Evolutionary conservation across 2,329 filamentous ascomycete genomes (phyloP).

Genomic region (Aspergillus flavus): DNA sequence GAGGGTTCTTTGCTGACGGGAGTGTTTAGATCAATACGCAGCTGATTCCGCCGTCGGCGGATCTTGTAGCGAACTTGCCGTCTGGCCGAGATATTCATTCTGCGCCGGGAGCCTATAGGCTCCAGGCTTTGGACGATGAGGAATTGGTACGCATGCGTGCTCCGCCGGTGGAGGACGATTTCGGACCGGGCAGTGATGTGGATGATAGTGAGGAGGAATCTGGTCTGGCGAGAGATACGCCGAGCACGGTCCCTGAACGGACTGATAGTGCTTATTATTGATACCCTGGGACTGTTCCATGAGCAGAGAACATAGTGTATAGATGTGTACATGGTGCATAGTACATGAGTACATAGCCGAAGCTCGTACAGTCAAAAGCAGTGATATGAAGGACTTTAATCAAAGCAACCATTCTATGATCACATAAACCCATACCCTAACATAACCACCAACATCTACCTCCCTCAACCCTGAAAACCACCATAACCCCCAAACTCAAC

Average conservation of each 20-base stretch:
- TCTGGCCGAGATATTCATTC: conserved; percentile 83
- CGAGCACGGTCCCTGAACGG: conserved; percentile 40
- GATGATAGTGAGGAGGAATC: conserved; percentile 48
- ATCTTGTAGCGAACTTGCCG: conserved; percentile 77
- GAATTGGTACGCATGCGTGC: conserved; percentile 62
- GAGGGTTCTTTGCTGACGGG: conserved; percentile 9
- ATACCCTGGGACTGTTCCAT: neutral
- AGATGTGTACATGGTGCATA: neutral
- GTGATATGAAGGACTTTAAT: neutral
- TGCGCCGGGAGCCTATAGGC: conserved; percentile 66
- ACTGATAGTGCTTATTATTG: conserved; percentile 39
- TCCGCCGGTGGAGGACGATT: conserved; percentile 54
- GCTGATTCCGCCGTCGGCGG: conserved; percentile 68
- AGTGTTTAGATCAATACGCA: conserved; percentile 76
- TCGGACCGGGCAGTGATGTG: conserved; percentile 40
- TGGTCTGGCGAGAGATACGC: conserved; percentile 25
- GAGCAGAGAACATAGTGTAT: neutral
- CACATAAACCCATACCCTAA: neutral
- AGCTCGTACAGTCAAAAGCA: neutral
- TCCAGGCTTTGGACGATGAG: conserved; percentile 66
- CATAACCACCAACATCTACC: neutral
- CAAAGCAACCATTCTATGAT: neutral
- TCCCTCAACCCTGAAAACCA: neutral
- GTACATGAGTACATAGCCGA: neutral
- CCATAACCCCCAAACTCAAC: neutral